phyloP scores from a whole-genome alignment of 2,329 filamentous ascomycete species.

The Colletotrichum shisoi region DNA sequence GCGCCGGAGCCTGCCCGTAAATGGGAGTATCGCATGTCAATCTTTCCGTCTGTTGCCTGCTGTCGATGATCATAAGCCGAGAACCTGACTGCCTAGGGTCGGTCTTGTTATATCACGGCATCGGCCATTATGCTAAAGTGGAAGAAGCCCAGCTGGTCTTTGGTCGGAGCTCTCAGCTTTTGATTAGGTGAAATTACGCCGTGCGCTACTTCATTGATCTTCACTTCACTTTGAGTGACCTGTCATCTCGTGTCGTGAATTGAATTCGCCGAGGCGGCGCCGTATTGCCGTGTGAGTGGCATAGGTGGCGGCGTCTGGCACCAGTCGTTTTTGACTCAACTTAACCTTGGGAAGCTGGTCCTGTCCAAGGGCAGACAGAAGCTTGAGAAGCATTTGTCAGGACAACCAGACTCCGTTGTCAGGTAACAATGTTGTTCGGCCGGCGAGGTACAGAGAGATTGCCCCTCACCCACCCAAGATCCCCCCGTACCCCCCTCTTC shows the following conservation, averaged over 20 bases:
- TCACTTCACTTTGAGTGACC: not conserved
- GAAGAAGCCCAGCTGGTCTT: slow-evolving; percentile 1
- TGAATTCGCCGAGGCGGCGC: slow-evolving; percentile 9
- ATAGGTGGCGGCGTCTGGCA: slow-evolving; percentile 14
- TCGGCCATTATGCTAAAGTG: slow-evolving; percentile 11
- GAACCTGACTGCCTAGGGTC: slow-evolving; percentile 7
- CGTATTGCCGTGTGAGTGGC: not conserved
- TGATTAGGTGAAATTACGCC: not conserved
- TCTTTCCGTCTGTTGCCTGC: slow-evolving; percentile 11
- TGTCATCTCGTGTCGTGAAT: slow-evolving; percentile 10
- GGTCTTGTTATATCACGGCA: not conserved
- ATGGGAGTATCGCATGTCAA: slow-evolving; percentile 34
- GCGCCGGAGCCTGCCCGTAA: slow-evolving; percentile 19
- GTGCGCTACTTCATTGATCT: not conserved
- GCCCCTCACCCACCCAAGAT: slow-evolving; percentile 31
- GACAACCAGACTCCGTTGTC: not conserved
- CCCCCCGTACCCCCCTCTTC: slow-evolving; percentile 31
- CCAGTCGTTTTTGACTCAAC: not conserved
- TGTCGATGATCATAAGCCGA: slow-evolving; percentile 10
- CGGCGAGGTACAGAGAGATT: slow-evolving; percentile 20
- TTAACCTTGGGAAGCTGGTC: not conserved
- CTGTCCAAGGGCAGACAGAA: slow-evolving; percentile 12
- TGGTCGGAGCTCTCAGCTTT: slow-evolving; percentile 7
- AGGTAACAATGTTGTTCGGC: not conserved
- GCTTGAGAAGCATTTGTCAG: slow-evolving; percentile 10